phyloP scores from a whole-genome alignment of 73 alveolate species.

The Paramecium sexaurelia region DNA sequence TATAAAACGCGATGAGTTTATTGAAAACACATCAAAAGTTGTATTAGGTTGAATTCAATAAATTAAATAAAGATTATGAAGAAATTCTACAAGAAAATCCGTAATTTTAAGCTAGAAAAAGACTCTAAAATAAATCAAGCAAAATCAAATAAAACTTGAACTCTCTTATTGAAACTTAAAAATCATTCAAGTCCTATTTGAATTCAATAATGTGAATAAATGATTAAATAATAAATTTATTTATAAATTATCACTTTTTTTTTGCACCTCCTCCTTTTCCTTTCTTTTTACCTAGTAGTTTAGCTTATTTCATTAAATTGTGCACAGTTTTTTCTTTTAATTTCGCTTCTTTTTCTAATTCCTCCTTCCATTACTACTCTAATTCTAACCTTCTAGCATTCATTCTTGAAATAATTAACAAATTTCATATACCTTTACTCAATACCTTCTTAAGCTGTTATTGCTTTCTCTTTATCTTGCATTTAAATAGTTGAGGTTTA shows the following conservation, averaged over 20 bases:
- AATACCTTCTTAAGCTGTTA: slow-evolving; percentile 31
- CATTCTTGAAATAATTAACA: not conserved
- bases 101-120: not conserved
- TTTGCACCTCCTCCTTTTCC: slow-evolving; percentile 46
- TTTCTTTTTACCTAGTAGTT: slow-evolving; percentile 7
- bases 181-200: slow-evolving; percentile 1
- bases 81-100: not conserved
- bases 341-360: slow-evolving; percentile 14
- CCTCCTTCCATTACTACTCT: slow-evolving; percentile 32
- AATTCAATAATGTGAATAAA: slow-evolving; percentile 12
- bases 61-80: slow-evolving; percentile 23
- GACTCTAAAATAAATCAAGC: not conserved
- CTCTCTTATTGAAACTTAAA: not conserved
- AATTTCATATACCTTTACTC: slow-evolving; percentile 10
- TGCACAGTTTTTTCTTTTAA: slow-evolving; percentile 42
- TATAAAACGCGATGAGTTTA: not conserved
- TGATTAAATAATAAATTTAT: not conserved
- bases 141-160: slow-evolving; percentile 20
- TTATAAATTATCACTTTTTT: not conserved
- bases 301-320: slow-evolving; percentile 28
- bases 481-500: slow-evolving; percentile 30
- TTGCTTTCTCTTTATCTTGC: not conserved
- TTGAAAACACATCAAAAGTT: not conserved
- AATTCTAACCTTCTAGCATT: slow-evolving; percentile 5
- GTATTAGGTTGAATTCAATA: not conserved